Base-by-base conservation (phyloP, 768 basidiomycete genomes). In the Boletus bicolor region DNA sequence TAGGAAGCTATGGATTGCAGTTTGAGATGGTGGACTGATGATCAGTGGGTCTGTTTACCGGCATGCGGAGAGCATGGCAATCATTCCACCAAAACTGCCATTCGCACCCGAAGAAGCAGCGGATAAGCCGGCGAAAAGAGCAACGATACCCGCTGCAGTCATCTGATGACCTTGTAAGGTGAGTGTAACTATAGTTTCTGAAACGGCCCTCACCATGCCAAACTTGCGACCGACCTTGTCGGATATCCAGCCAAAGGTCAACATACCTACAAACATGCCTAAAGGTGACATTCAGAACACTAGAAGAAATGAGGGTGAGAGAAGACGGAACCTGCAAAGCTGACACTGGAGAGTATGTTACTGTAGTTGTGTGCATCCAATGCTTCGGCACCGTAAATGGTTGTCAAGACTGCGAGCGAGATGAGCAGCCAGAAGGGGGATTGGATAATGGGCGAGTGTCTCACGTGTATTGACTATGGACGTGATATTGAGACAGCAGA, bases 151-250 rank as follows among this genome's bases (percentile, higher is more conserved):
- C 2, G 91, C 84, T 5, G 93, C 92, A 26, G 82, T 63, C 84
- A 93, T 89, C 90, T 90, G 54, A 35, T 51, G 9, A 57, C 11
- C 28, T 44, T 42, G 56, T 59, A 58, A 67, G 60, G 48, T 63
- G 51, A 47, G 46, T 35, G 37, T 34, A 17, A 21, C 11, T 2
- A 12, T n/a, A 15, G 7, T 7, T 52, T 39, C 26, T 24, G 43
- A 46, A 9, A 24, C n/a, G 5, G 15, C 4, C 10, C 77, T 49
- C 55, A 87, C 86, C 92, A 94, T 94, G 61, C 92, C 92, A 62
- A 86, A 87, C 65, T 94, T 95, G 47, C 87, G 81, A 12, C 93
- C 93, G 58, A 93, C 63, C 70, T 90, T 91, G 70, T 95, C 93
- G 17, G 89, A 89, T 57, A 93, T 76, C 67, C 84, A 91, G 72